Percentiles rank a stretch among this genome's conserved stretches.
Conservation (phyloP, 2,329 filamentous ascomycete species). For the Ascochyta rabiei region DNA sequence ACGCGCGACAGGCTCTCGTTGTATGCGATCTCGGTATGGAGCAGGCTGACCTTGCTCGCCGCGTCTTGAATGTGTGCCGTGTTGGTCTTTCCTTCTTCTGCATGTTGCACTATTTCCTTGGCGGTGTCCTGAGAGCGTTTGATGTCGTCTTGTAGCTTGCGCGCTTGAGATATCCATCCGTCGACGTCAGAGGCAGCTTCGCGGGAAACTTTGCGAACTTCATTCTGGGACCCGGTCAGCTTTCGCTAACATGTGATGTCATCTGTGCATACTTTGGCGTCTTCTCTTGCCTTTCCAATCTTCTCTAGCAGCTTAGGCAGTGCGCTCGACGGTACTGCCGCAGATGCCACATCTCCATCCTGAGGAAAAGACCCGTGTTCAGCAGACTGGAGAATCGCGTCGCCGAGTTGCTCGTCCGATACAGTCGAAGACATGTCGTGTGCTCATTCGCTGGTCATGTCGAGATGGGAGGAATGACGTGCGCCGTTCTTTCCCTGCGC, state of each 20-base stretch:
- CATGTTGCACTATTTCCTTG: constrained; percentile 77
- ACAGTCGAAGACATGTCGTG: constrained; percentile 37
- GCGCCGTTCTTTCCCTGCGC: constrained; percentile 10
- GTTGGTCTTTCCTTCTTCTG: constrained; percentile 70
- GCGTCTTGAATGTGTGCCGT: constrained; percentile 69
- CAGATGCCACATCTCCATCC: constrained; percentile 60
- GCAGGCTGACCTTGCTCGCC: constrained; percentile 59
- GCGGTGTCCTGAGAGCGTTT: constrained; percentile 79
- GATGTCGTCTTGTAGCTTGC: constrained; percentile 84
- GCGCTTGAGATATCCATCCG: constrained; percentile 84
- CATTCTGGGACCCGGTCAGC: constrained; percentile 55
- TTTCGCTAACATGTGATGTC: not conserved
- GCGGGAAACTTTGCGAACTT: constrained; percentile 77
- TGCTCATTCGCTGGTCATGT: constrained; percentile 24
- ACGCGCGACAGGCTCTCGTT: constrained; percentile 59
- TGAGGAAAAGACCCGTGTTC: constrained; percentile 62
- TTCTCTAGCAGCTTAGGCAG: constrained; percentile 58
- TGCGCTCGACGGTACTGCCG: constrained; percentile 56
- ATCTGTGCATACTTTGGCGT: constrained; percentile 55
- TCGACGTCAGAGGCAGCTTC: constrained; percentile 80
- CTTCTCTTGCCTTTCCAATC: constrained; percentile 58
- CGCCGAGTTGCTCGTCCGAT: constrained; percentile 54
- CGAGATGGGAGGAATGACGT: constrained; percentile 7
- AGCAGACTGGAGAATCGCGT: constrained; percentile 70
- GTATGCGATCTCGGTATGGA: constrained; percentile 66